phyloP scores from a whole-genome alignment of 495 filamentous ascomycete genomes.

The Penicillium paxilli region DNA sequence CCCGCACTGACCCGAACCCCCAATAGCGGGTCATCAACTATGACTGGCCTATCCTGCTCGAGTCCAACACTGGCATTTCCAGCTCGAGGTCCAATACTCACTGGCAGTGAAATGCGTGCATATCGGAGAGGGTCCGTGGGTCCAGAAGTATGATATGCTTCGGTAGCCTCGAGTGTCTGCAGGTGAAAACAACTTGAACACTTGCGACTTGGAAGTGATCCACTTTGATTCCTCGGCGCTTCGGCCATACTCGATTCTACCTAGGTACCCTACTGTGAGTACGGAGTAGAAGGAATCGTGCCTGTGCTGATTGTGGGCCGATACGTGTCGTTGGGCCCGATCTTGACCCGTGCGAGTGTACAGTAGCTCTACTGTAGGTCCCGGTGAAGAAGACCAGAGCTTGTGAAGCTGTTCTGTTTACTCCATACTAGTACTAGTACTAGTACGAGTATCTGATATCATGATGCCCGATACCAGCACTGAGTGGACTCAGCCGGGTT shows the following conservation, averaged over 20 bases:
- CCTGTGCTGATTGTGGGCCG: constrained; percentile 3
- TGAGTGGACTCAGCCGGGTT: too few species aligned
- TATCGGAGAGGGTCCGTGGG: constrained; percentile 16
- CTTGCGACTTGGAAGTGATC: too few species aligned
- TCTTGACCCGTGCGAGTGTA: constrained; percentile 8
- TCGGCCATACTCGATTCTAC: background rate
- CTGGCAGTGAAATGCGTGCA: constrained; percentile 10
- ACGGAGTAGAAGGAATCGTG: too few species aligned
- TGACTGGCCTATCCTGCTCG: background rate
- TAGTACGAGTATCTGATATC: too few species aligned
- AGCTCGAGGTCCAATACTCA: too few species aligned
- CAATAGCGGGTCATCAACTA: background rate
- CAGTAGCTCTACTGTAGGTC: background rate
- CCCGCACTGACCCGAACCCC: constrained; percentile 2
- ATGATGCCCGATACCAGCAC: too few species aligned
- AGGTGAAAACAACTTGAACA: constrained; percentile 11
- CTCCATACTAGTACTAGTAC: too few species aligned
- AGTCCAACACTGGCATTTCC: too few species aligned
- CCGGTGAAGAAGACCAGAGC: background rate
- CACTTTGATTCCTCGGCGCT: constrained; percentile 12
- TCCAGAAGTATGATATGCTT: constrained; percentile 20
- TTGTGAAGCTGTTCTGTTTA: background rate
- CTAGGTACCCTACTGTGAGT: too few species aligned
- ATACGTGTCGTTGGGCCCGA: constrained; percentile 2
- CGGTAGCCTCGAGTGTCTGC: constrained; percentile 17